Percentiles rank a stretch among this genome's conserved stretches.
phyloP scores from a whole-genome alignment of 371 early-diverging fungal genomes.

The Parasitella parasitica region DNA sequence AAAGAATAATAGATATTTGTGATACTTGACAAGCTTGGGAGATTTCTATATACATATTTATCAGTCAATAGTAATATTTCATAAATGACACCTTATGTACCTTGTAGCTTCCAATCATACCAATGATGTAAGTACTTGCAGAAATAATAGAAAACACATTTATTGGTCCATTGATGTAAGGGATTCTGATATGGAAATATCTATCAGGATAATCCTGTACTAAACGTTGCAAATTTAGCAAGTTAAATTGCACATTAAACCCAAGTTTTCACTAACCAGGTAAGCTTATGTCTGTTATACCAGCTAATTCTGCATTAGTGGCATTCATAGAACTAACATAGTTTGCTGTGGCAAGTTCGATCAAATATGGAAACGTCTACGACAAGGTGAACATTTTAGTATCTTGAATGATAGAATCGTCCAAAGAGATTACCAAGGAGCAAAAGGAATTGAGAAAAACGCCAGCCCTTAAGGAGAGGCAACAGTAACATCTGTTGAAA shows the following conservation, averaged over 20 bases:
- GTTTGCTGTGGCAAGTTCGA: background rate
- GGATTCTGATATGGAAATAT: background rate
- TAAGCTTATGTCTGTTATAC: background rate
- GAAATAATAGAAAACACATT: background rate
- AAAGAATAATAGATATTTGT: background rate
- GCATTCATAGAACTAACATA: background rate
- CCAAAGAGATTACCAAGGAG: background rate
- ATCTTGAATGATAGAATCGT: too few relatives aligned
- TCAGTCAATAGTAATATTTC: background rate
- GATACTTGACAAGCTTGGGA: background rate
- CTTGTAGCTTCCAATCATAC: background rate
- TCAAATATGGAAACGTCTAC: background rate
- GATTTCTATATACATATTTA: background rate
- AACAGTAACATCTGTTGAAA: background rate
- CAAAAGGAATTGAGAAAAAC: background rate
- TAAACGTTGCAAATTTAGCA: background rate
- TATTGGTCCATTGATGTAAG: background rate
- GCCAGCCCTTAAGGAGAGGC: background rate
- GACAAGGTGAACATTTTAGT: too few relatives aligned
- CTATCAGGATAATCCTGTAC: background rate
- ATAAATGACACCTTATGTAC: background rate
- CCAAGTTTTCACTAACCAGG: background rate
- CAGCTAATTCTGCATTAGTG: background rate
- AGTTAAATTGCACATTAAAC: background rate
- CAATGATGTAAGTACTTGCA: background rate